These are phyloP conservation scores for Elsinoe ampelina DNA, from an alignment of 2,329 filamentous ascomycete genomes.

Conservation along the genomic window DNA sequence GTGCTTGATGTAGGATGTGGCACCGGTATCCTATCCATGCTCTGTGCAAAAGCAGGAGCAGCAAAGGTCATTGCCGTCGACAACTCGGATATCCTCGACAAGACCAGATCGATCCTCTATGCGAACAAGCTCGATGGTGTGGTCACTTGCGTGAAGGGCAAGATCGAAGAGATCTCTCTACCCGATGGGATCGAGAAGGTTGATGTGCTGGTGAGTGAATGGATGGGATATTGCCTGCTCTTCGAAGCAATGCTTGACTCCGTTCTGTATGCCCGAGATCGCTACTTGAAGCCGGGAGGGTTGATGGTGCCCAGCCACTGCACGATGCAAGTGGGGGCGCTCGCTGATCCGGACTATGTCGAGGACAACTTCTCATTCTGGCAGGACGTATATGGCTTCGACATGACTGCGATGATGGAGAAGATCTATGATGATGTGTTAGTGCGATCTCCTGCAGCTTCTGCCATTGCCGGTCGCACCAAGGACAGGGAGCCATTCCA, in stretches of 20 bases:
- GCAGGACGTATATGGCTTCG: constrained; percentile 88
- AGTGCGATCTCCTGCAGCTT: constrained; percentile 24
- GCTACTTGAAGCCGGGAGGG: constrained; percentile 69
- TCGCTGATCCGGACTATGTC: constrained; percentile 68
- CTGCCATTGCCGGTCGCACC: constrained; percentile 46
- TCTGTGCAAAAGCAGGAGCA: constrained; percentile 84
- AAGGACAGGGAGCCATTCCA: constrained; percentile 54
- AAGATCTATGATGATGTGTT: constrained; percentile 65
- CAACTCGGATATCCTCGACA: constrained; percentile 81
- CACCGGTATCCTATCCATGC: constrained; percentile 84
- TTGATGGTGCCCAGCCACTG: constrained; percentile 81
- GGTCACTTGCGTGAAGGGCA: constrained; percentile 74
- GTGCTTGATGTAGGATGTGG: constrained; percentile 83
- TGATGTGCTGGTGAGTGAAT: constrained; percentile 92
- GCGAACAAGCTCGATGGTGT: constrained; percentile 64
- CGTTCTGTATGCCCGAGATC: constrained; percentile 78
- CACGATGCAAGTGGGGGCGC: constrained; percentile 71
- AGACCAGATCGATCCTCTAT: constrained; percentile 75
- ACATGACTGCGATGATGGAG: constrained; percentile 83
- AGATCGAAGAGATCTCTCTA: constrained; percentile 73
- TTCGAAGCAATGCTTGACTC: constrained; percentile 96
- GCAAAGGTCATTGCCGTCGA: constrained; percentile 83
- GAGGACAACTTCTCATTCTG: constrained; percentile 74
- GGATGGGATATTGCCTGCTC: constrained; percentile 92
- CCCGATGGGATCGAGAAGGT: constrained; percentile 61